These are phyloP conservation scores for Pulveroboletus ridleyi DNA, from an alignment of 1,284 basidiomycete genomes.

Conservation along the genomic window DNA sequence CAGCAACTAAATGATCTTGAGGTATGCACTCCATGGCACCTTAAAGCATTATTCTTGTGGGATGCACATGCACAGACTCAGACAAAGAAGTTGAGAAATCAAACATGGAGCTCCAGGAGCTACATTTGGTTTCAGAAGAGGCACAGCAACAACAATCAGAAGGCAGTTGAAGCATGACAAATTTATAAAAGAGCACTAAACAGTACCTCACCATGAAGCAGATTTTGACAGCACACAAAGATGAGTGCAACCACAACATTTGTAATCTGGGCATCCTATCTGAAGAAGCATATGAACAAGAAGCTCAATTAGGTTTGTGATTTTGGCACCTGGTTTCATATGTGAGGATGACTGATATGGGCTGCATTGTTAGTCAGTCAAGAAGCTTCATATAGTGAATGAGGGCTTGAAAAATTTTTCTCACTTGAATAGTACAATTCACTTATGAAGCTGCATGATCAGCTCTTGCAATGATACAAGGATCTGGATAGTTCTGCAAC, in stretches of 20 bases:
- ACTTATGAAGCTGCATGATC: slow-evolving; percentile 97
- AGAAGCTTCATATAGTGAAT: slow-evolving; percentile 90
- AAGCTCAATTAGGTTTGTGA: slow-evolving; percentile 80
- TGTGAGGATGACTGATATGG: slow-evolving; percentile 12
- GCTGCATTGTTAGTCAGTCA: slow-evolving; percentile 70
- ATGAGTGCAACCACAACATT: slow-evolving; percentile 94
- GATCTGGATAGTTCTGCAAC: slow-evolving; percentile 90
- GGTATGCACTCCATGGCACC: slow-evolving; percentile 49
- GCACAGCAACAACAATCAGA: slow-evolving; percentile 86
- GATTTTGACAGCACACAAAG: slow-evolving; percentile 84
- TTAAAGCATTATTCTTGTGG: not conserved
- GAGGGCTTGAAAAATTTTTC: slow-evolving; percentile 95
- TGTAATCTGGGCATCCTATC: slow-evolving; percentile 96
- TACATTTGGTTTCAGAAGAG: slow-evolving; percentile 74
- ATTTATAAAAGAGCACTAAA: slow-evolving; percentile 95
- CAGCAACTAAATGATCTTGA: slow-evolving; percentile 66
- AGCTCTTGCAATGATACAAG: slow-evolving; percentile 84
- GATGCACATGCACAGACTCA: slow-evolving; percentile 48
- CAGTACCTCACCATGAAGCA: slow-evolving; percentile 93
- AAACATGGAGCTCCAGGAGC: slow-evolving; percentile 68
- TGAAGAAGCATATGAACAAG: slow-evolving; percentile 92
- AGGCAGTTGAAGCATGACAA: slow-evolving; percentile 84
- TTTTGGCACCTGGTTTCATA: not conserved
- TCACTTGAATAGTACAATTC: slow-evolving; percentile 97
- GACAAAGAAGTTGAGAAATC: slow-evolving; percentile 79